Base-by-base conservation (phyloP, 345 rosid genomes). In the Lepidium didymum region DNA sequence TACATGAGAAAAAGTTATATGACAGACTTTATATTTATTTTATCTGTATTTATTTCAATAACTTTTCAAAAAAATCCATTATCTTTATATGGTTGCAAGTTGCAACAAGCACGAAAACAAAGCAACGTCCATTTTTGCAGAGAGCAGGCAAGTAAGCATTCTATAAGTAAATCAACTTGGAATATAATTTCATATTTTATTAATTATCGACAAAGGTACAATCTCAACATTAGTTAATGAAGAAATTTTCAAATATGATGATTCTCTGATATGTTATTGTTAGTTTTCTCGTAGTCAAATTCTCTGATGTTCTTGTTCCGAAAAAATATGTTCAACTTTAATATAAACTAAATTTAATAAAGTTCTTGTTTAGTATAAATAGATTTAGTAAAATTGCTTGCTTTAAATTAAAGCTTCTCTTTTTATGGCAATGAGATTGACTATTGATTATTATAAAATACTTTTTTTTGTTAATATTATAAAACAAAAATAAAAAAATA, bases 61-160 rank as follows among this genome's bases (percentile, higher is more conserved):
- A 57, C 15, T 14, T 21, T 14, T 34, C 40, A 16, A 0, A 40
- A 65, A 29, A 21, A 58, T 15, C 2, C 12, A 43, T 33, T 14
- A 47, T 65, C 9, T 25, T 62, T 45, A 46, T 54, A 45, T 40
- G 57, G n/a, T 33, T 68, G 71, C 50, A 31, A 64, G 21, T 33
- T 68, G 71, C 50, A 31, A 64, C 15, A 56, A 68, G 43, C 78
- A 75, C 68, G 58, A 56, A 35, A 78, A 80, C 86, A 75, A 76
- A 75, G 77, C 82, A 84, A 84, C 88, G 88, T 79, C 80, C 86
- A 82, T 68, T 76, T 80, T 37, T 68, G 76, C 86, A 80, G 85
- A 61, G 62, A 8, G 52, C 67, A 69, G 41, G 21, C 51, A 19
- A 52, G 56, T 45, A 15, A 66, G 45, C 59, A 56, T 29, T 56